These are phyloP conservation scores for Peziza echinospora DNA, from an alignment of 495 filamentous ascomycete genomes.

Conservation along the genomic window DNA sequence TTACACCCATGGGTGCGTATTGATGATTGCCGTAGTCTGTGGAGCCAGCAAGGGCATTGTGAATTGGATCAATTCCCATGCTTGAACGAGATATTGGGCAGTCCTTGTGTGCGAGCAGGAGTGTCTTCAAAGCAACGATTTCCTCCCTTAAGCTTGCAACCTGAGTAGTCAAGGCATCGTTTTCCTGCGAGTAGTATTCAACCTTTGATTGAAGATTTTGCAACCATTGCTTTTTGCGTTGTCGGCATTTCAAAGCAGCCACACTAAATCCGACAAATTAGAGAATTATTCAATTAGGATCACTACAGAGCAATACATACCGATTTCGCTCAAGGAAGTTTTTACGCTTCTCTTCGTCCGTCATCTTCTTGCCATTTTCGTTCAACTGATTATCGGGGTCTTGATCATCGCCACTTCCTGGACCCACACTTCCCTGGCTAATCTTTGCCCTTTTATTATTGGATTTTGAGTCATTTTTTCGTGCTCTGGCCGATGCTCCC, in stretches of 20 bases:
- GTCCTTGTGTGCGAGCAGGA: constrained; percentile 88
- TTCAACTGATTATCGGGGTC: constrained; percentile 35
- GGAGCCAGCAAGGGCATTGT: not conserved
- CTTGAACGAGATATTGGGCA: constrained; percentile 32
- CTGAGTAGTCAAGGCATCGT: constrained; percentile 64
- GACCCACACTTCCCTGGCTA: constrained; percentile 20
- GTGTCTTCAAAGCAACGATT: constrained; percentile 82
- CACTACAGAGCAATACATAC: no score
- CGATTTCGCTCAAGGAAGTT: constrained; percentile 93
- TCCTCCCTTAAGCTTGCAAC: constrained; percentile 76
- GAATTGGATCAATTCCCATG: not conserved
- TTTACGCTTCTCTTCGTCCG: constrained; percentile 93
- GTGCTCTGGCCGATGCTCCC: constrained; percentile 36
- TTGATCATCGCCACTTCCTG: constrained; percentile 27
- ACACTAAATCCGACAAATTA: no score
- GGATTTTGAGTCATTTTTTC: constrained; percentile 38
- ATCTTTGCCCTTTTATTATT: constrained; percentile 40
- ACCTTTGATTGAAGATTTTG: constrained; percentile 89
- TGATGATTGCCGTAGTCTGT: not conserved
- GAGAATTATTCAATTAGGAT: no score
- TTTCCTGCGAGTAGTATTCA: constrained; percentile 74
- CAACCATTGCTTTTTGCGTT: constrained; percentile 98
- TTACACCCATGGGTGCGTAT: not conserved
- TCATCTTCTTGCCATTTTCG: constrained; percentile 70
- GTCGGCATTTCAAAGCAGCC: constrained; percentile 87